Conservation (phyloP, 2,329 filamentous ascomycete species). For the Pezicula carpinea region DNA sequence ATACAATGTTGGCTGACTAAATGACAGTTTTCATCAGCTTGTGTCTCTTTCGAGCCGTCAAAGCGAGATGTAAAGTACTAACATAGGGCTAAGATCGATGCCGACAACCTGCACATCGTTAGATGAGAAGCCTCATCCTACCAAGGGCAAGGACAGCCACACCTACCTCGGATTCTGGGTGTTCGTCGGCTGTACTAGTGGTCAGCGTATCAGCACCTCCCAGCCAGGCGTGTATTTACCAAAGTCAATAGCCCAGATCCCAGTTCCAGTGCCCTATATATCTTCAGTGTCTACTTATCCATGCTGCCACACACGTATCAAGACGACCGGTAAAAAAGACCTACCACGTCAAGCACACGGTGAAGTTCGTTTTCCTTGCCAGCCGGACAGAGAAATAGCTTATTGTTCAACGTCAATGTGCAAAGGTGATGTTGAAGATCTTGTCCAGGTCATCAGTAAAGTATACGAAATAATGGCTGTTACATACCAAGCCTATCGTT, state of each 20-base stretch:
- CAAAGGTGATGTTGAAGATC: not conserved
- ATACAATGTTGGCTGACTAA: no score
- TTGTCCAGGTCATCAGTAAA: not conserved
- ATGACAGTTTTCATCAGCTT: no score
- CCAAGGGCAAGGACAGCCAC: not conserved
- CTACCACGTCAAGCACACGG: not conserved
- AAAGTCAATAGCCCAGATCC: slow-evolving; percentile 16
- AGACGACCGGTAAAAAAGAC: not conserved
- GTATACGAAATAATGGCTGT: not conserved
- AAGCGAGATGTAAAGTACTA: not conserved
- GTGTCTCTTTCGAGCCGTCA: no score
- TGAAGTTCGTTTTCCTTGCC: not conserved
- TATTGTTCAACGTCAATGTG: not conserved
- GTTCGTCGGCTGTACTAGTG: slow-evolving; percentile 6
- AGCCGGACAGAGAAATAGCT: not conserved
- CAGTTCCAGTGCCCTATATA: slow-evolving; percentile 8
- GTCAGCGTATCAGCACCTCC: no score
- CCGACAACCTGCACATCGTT: slow-evolving; percentile 18
- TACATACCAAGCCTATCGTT: not conserved
- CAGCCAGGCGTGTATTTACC: not conserved
- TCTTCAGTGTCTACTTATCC: not conserved
- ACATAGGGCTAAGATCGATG: slow-evolving; percentile 31
- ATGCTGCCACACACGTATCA: no score
- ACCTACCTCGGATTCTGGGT: slow-evolving; percentile 16
- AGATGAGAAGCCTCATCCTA: not conserved